phyloP scores from a whole-genome alignment of 2,329 filamentous ascomycete genomes.

The Penicillium fuscoglaucum region DNA sequence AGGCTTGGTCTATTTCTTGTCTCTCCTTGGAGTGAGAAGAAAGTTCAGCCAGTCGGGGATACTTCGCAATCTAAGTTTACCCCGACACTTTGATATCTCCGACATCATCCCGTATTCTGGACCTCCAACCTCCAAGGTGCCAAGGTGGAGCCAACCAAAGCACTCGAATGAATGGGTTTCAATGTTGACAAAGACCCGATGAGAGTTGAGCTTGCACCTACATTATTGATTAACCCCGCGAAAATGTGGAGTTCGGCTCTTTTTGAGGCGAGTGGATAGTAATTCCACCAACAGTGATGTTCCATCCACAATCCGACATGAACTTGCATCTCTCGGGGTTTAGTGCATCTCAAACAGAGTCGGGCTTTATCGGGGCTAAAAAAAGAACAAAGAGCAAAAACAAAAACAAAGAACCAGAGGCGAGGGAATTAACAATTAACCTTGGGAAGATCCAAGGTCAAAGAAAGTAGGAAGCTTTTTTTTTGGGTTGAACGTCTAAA shows the following conservation, averaged over 20 bases:
- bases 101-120: background rate
- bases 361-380: background rate
- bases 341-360: background rate
- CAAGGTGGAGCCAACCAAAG: background rate
- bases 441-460: background rate
- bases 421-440: too few relatives aligned
- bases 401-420: background rate
- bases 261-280: background rate
- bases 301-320: background rate
- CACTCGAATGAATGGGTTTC: background rate
- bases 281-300: background rate
- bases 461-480: background rate
- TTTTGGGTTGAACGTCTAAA: background rate
- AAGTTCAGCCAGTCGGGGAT: background rate
- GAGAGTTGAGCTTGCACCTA: background rate
- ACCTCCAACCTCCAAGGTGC: background rate
- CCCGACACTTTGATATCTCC: background rate
- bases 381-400: background rate
- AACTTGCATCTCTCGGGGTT: background rate
- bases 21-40: background rate
- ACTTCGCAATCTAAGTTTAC: background rate
- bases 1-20: slow-evolving; percentile 3
- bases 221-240: background rate
- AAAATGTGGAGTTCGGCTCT: background rate
- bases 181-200: background rate